Percentiles rank a stretch among this genome's conserved stretches.
Conservation (phyloP, 2,329 filamentous ascomycete species). For the Aschersonia sp. region DNA sequence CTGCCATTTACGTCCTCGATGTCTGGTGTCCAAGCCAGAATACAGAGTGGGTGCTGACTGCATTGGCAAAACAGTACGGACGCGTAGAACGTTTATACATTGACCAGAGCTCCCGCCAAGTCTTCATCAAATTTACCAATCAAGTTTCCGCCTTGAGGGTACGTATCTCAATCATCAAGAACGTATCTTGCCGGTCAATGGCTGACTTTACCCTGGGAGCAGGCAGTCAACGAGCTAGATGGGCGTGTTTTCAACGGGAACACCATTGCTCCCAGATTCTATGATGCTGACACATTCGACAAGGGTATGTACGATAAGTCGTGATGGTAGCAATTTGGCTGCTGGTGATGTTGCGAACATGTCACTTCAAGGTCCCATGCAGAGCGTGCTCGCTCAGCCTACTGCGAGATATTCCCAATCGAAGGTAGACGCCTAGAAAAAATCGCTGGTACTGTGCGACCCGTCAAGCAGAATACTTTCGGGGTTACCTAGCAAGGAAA, state of each 20-base stretch:
- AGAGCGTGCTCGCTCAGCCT: neutral
- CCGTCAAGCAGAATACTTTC: too few relatives aligned
- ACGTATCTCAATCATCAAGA: constrained; percentile 20
- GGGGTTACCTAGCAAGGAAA: too few relatives aligned
- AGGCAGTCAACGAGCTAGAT: constrained; percentile 83
- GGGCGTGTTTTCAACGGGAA: constrained; percentile 84
- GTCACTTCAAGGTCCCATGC: neutral
- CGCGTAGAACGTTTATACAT: constrained; percentile 69
- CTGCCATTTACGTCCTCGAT: too few relatives aligned
- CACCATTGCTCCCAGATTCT: constrained; percentile 68
- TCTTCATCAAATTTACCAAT: constrained; percentile 90
- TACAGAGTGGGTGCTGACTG: neutral
- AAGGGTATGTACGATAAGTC: constrained; percentile 31
- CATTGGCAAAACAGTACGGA: constrained; percentile 46
- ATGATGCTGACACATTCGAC: constrained; percentile 71
- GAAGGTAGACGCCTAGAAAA: too few relatives aligned
- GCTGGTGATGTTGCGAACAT: too few relatives aligned
- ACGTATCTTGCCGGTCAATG: too few relatives aligned
- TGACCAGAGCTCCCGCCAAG: constrained; percentile 46
- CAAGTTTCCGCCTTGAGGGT: constrained; percentile 72
- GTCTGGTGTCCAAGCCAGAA: too few relatives aligned
- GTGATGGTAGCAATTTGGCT: neutral
- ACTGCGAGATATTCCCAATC: too few relatives aligned
- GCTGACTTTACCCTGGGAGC: neutral
- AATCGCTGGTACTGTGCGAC: too few relatives aligned